Percentiles rank a stretch among this genome's conserved stretches.
Evolutionary conservation across 2,329 filamentous ascomycete species (phyloP).

Genomic region (Cladophialophora immunda): DNA sequence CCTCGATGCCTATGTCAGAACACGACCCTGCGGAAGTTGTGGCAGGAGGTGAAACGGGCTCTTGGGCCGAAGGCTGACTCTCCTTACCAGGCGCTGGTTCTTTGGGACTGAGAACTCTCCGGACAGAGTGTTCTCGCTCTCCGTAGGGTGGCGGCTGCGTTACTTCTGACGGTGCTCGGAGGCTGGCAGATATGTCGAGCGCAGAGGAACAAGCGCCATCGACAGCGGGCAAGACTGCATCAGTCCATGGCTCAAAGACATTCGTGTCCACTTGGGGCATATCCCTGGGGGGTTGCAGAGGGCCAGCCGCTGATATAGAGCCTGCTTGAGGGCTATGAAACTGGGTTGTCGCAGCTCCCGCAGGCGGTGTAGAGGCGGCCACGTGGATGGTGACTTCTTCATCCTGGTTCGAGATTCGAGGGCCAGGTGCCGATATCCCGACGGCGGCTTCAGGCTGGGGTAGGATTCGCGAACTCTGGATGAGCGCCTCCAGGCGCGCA

Average conservation of each 20-base stretch:
- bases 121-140: constrained; percentile 4
- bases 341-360: neutral
- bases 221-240: neutral
- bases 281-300: neutral
- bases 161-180: neutral
- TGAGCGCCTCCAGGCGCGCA: constrained; percentile 3
- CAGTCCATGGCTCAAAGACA: constrained; percentile 4
- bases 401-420: constrained; percentile 2
- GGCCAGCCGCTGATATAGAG: neutral
- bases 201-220: neutral
- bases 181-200: neutral
- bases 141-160: neutral
- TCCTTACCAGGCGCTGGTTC: neutral
- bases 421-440: neutral
- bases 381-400: neutral
- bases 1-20: constrained; percentile 5
- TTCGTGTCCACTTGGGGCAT: neutral
- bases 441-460: neutral
- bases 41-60: neutral
- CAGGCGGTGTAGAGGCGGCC: neutral
- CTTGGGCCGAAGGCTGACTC: neutral
- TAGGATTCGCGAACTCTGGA: constrained; percentile 4
- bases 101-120: neutral
- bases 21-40: constrained; percentile 3
- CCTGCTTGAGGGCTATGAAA: neutral